Base-by-base conservation (phyloP, 257 asterid species). In the Hygrophila difformis region DNA sequence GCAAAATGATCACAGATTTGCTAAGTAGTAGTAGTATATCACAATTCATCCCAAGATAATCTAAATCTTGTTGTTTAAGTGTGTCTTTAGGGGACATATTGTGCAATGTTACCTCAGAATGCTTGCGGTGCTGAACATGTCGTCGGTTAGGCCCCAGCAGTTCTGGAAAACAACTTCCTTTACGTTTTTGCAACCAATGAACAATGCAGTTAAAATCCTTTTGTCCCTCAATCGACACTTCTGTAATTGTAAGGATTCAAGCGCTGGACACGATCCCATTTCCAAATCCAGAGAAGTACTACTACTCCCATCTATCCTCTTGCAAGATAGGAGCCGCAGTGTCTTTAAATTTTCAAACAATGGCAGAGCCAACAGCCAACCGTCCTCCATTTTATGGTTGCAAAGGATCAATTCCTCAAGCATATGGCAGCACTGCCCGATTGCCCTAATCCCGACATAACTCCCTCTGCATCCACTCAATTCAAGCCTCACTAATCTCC, bases 371-470 rank as follows among this genome's bases (percentile, higher is more conserved):
- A 61, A 45, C 44, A 77, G 41, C 86, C 86, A 77, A 9, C 86
- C 79, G 47, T 68, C 69, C 49, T 70, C 82, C 82, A 77, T 73
- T 37, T 61, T 62, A 28, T 77, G 86, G 56, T 70, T 52, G 28
- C 52, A 56, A 18, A 77, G 46, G 11, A 58, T 70, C 43, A 77
- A 35, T 37, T 73, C 82, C 46, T 77, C 82, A 3, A 77, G 76
- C 81, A 74, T 70, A 33, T 49, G 74, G 48, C 82, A 77, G 51
- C 82, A 73, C 38, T 66, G 78, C 2, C 79, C 82, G n/a, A 77
- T 67, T 7, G 86, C 74, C 56, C 59, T 49, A 37, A 49, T 31
- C 41, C 55, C 55, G 12, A 29, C 55, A 18, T 49, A 49, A 10
- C 39, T 15, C 18, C 55, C 55, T 28, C 3, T 5, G 13, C 55